Evolutionary conservation across 2,329 filamentous ascomycete species (phyloP), one percentile per base, ranked within the genome.

Genomic region (Fusarium haematococcum): DNA sequence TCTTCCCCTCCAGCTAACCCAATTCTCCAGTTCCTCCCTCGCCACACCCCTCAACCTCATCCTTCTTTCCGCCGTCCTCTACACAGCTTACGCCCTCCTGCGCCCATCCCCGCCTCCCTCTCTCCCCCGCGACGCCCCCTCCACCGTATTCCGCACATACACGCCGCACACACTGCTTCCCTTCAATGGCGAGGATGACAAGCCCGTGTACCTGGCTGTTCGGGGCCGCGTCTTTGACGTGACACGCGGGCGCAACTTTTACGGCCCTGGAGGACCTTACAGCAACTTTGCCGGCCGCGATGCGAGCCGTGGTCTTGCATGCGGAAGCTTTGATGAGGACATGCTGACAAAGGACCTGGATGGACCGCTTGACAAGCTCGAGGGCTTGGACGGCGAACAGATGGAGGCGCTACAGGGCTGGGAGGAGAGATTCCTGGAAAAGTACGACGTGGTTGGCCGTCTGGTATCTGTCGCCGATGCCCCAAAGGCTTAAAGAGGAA

Each of bases 201-300:
- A 86, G 76, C 94, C 94, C 59, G 94, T 98, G 66, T 98, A 94
- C 84, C 90, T 99, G 58, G 94, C 95, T n/a, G 95, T 98, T 20
- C 93, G 95, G 48, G 95, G 97, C 62, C 91, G 91, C 60, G 92
- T 98, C 73, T 98, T 98, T 82, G 97, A 99, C 81, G 96, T 98
- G 27, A 91, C 92, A 0, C 86, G 91, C 16, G 96, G 97, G 27
- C 91, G 93, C 80, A 95, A 97, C 86, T 98, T 98, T 84, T 99
- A 99, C 85, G 97, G 97, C 5, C 97, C 97, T 23, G 95, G 95
- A 14, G 96, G 96, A 0, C 95, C 96, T 2, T 99, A 99, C 83
- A 92, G 92, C 83, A 98, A 98, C 86, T 99, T 99, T 81, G 97
- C 97, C 0, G 97, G 97, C 1, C 88, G 95, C 43, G 97, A 99